Percentiles rank a stretch among this genome's conserved stretches.
Evolutionary conservation across 2,329 filamentous ascomycete genomes (phyloP).

Genomic region (Fusarium redolens): DNA sequence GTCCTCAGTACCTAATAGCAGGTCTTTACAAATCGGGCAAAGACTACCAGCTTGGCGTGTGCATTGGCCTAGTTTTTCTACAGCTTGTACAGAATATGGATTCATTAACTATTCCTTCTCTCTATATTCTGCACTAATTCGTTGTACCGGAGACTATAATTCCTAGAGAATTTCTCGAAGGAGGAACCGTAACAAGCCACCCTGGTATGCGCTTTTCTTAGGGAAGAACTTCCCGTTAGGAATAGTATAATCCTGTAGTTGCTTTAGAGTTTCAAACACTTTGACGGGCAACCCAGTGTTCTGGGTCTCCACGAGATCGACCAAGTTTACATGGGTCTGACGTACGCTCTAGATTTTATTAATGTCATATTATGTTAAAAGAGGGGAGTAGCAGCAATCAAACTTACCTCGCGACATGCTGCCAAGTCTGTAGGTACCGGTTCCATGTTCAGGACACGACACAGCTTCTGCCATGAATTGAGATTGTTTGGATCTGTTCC

Average conservation of each 20-base stretch:
- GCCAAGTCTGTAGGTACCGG: not conserved
- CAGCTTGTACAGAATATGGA: no score
- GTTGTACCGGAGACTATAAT: no score
- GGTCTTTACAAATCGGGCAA: no score
- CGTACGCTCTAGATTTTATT: not conserved
- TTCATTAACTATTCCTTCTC: no score
- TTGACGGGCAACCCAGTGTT: not conserved
- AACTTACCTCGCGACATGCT: not conserved
- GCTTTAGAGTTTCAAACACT: not conserved
- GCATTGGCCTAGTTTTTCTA: no score
- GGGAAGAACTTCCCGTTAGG: not conserved
- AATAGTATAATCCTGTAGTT: not conserved
- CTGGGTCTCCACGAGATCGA: not conserved
- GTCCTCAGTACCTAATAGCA: no score
- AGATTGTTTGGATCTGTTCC: not conserved
- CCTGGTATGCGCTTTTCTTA: not conserved
- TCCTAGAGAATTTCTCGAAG: not conserved
- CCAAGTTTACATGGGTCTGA: not conserved
- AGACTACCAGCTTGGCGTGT: no score
- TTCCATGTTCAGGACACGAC: not conserved
- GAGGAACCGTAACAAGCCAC: not conserved
- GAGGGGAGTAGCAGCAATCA: not conserved
- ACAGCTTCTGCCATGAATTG: not conserved
- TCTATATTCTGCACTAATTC: no score
- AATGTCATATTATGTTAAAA: not conserved